These are phyloP conservation scores for Elymus sibiricus DNA, from an alignment of 176 grass and related monocot species.

Conservation along the genomic window DNA sequence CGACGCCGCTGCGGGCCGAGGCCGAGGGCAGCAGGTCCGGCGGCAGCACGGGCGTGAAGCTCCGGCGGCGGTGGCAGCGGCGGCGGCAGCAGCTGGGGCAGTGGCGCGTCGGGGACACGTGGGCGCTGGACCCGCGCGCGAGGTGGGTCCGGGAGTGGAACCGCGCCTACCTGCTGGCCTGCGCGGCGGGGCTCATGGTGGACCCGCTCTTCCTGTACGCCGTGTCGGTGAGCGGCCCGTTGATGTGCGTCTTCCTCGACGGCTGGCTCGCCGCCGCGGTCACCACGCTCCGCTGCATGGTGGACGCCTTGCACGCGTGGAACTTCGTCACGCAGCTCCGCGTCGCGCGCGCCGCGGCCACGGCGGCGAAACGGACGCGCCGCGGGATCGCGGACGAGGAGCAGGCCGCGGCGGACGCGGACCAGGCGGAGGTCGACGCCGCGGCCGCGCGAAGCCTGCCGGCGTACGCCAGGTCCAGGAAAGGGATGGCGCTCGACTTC, in stretches of 20 bases:
- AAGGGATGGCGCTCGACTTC: conserved; percentile 59
- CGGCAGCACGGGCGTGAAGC: not conserved
- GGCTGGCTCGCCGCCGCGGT: conserved; percentile 82
- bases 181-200: conserved; percentile 74
- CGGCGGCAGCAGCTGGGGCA: not conserved
- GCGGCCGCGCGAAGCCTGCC: conserved; percentile 1
- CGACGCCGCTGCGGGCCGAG: not conserved
- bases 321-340: conserved; percentile 64
- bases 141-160: conserved; percentile 72
- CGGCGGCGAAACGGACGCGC: not conserved
- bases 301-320: conserved; percentile 79
- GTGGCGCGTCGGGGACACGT: conserved; percentile 21
- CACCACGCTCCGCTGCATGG: conserved; percentile 71
- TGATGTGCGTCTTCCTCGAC: conserved; percentile 92
- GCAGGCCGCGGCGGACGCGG: not conserved
- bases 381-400: conserved; percentile 31
- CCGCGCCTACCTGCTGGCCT: conserved; percentile 72
- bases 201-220: conserved; percentile 97
- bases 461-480: conserved; percentile 41
- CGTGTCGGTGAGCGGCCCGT: conserved; percentile 62
- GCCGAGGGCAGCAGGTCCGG: not conserved
- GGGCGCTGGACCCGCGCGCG: conserved; percentile 42
- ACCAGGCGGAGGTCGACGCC: conserved; percentile 8
- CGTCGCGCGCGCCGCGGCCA: not conserved
- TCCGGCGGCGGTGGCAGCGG: not conserved